These are phyloP conservation scores for Tricholoma saponaceum DNA, from an alignment of 768 basidiomycete species.

Conservation along the genomic window DNA sequence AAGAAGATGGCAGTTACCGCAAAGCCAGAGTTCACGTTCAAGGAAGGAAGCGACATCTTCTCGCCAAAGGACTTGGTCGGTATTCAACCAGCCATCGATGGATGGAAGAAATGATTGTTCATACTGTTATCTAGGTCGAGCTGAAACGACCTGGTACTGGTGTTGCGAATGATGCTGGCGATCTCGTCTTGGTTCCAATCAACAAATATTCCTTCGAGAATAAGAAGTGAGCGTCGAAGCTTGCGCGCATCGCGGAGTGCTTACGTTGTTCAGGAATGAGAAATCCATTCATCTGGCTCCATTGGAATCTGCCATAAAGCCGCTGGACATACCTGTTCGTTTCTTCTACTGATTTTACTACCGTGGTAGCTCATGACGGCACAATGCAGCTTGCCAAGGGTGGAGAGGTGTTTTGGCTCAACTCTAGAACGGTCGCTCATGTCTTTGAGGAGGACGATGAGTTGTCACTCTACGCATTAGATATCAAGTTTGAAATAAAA, in stretches of 20 bases:
- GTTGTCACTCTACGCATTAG: slow-evolving; percentile 57
- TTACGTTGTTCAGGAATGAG: slow-evolving; percentile 47
- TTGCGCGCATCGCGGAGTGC: not conserved
- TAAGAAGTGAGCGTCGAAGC: slow-evolving; percentile 55
- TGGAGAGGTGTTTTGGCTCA: slow-evolving; percentile 80
- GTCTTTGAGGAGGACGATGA: slow-evolving; percentile 54
- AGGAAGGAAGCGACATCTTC: slow-evolving; percentile 55
- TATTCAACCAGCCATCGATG: not conserved
- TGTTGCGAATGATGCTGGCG: slow-evolving; percentile 63
- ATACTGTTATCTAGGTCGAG: slow-evolving; percentile 33
- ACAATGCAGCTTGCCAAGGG: slow-evolving; percentile 50
- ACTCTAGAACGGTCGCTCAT: slow-evolving; percentile 64
- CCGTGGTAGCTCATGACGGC: not conserved
- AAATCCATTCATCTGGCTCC: slow-evolving; percentile 64
- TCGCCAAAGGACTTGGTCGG: slow-evolving; percentile 62
- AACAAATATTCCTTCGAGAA: slow-evolving; percentile 70
- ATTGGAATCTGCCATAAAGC: slow-evolving; percentile 44
- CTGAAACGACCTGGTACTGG: slow-evolving; percentile 65
- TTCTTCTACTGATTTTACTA: not conserved
- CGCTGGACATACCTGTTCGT: slow-evolving; percentile 52
- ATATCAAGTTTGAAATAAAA: slow-evolving; percentile 41
- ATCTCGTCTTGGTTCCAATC: slow-evolving; percentile 62
- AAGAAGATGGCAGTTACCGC: slow-evolving; percentile 17
- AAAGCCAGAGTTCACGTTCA: slow-evolving; percentile 49
- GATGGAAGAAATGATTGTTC: not conserved